Conservation (phyloP, 2,329 filamentous ascomycete genomes). For the Didymella lethalis region DNA sequence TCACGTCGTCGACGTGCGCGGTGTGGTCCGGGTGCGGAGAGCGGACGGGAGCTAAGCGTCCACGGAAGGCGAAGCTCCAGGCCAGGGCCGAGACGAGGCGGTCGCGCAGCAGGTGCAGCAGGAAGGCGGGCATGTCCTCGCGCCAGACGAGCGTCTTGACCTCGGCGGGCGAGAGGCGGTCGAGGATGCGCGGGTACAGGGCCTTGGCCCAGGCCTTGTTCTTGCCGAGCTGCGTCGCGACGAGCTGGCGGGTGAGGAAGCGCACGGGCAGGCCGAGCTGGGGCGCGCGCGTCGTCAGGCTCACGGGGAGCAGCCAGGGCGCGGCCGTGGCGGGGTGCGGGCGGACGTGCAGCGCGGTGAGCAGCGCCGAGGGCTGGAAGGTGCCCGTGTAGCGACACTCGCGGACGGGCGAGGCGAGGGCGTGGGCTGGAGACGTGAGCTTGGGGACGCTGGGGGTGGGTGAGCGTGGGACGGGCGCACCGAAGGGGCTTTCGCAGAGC, state of each 20-base stretch:
- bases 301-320: conserved; percentile 65
- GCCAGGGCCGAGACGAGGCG: conserved; percentile 50
- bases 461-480: conserved; percentile 50
- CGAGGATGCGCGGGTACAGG: conserved; percentile 41
- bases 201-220: conserved; percentile 34
- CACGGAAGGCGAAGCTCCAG: conserved; percentile 39
- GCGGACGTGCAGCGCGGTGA: conserved; percentile 67
- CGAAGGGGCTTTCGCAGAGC: conserved; percentile 70
- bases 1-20: conserved; percentile 39
- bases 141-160: conserved; percentile 54
- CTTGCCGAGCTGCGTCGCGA: conserved; percentile 30
- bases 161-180: conserved; percentile 45
- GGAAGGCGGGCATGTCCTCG: conserved; percentile 56
- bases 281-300: conserved; percentile 34
- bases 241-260: conserved; percentile 29
- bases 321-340: conserved; percentile 61
- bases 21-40: conserved; percentile 34
- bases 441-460: not conserved
- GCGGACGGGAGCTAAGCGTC: conserved; percentile 33
- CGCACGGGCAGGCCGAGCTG: conserved; percentile 36
- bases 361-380: conserved; percentile 66
- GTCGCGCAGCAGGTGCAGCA: conserved; percentile 50
- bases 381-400: conserved; percentile 60
- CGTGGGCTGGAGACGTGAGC: conserved; percentile 59
- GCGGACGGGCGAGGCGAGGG: conserved; percentile 68